These are phyloP conservation scores for Xylaria arbuscula DNA, from an alignment of 2,329 filamentous ascomycete species.

Conservation along the genomic window DNA sequence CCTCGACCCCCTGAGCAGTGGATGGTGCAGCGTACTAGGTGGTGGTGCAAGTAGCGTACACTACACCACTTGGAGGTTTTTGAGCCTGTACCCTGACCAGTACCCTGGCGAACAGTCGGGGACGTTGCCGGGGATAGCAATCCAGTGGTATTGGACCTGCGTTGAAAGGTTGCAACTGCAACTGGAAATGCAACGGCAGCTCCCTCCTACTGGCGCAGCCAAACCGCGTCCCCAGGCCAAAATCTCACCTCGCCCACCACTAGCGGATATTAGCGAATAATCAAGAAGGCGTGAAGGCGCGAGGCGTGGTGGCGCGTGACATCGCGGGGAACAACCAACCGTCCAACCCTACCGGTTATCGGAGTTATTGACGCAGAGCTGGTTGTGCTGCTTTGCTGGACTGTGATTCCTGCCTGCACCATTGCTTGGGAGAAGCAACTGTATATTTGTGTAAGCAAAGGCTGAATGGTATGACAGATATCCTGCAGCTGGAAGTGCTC, in stretches of 20 bases:
- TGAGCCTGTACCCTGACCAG: background rate
- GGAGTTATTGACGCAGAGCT: conserved; percentile 11
- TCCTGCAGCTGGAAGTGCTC: conserved; percentile 3
- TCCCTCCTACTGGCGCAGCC: conserved; percentile 38
- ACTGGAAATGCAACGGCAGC: conserved; percentile 22
- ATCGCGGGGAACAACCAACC: conserved; percentile 19
- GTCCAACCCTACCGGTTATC: conserved; percentile 23
- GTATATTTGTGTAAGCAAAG: background rate
- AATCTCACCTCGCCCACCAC: conserved; percentile 17
- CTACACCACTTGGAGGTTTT: background rate
- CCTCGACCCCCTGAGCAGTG: conserved; percentile 18
- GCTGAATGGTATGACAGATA: conserved; percentile 14
- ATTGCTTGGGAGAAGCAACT: conserved; percentile 1
- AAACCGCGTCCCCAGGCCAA: conserved; percentile 21
- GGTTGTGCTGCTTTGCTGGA: background rate
- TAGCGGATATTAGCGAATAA: conserved; percentile 17
- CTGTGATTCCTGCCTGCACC: background rate
- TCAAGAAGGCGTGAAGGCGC: conserved; percentile 4
- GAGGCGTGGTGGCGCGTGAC: conserved; percentile 30
- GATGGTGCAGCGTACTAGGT: background rate
- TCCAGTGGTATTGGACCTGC: conserved; percentile 42
- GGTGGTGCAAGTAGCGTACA: background rate
- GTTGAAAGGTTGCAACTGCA: conserved; percentile 42
- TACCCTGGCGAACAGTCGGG: conserved; percentile 17
- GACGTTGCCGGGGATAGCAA: conserved; percentile 19